These are phyloP conservation scores for Vitellaria paradoxa DNA, from an alignment of 179 eudicot species.

Conservation along the genomic window DNA sequence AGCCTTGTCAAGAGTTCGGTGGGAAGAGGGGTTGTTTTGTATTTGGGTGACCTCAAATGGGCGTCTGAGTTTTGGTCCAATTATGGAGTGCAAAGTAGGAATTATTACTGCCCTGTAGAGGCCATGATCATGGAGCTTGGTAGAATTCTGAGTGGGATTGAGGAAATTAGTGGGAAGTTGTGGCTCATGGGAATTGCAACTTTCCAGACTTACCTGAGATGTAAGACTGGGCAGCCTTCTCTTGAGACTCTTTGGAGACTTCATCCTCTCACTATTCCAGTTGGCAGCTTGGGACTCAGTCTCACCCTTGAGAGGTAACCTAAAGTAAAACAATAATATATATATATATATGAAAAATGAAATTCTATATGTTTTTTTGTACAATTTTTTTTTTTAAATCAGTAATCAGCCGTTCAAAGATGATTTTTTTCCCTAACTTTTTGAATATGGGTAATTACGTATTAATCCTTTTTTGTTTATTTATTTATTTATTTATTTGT, in stretches of 20 bases:
- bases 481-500: neutral
- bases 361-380: too few species aligned
- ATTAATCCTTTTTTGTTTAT: neutral
- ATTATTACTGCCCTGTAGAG: constrained; percentile 45
- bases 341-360: too few species aligned
- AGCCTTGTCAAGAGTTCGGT: constrained; percentile 39
- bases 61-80: constrained; percentile 44
- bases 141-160: constrained; percentile 35
- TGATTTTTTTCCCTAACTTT: too few species aligned
- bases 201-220: constrained; percentile 55
- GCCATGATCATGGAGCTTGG: constrained; percentile 62
- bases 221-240: constrained; percentile 51
- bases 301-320: constrained; percentile 42
- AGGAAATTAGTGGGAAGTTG: constrained; percentile 35
- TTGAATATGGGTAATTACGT: too few species aligned
- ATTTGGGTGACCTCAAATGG: constrained; percentile 78
- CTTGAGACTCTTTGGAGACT: constrained; percentile 63
- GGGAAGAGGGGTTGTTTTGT: constrained; percentile 59
- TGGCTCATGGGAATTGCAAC: constrained; percentile 67
- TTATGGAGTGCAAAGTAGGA: constrained; percentile 28
- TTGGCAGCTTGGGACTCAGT: constrained; percentile 35
- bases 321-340: neutral
- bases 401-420: too few species aligned
- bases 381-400: too few species aligned
- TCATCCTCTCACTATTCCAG: constrained; percentile 49